A percentile compares a stretch with the other conserved stretches of the same genome.
phyloP scores from a whole-genome alignment of 2,329 filamentous ascomycete genomes.

The Orbilia javanica region DNA sequence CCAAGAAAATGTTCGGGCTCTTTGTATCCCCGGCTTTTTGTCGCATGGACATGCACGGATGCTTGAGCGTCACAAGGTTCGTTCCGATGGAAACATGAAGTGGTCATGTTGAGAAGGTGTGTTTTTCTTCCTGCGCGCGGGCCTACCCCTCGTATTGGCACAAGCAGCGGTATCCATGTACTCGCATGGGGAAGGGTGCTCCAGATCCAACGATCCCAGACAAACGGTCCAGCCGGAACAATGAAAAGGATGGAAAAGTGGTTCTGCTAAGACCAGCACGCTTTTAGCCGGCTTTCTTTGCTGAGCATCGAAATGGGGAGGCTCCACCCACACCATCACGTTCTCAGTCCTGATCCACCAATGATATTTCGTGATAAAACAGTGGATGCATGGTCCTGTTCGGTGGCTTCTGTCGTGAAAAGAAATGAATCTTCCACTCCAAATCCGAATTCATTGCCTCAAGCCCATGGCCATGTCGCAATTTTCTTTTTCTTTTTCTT shows the following conservation, averaged over 20 bases:
- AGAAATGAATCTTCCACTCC: slow-evolving; percentile 45
- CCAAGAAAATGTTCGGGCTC: slow-evolving; percentile 18
- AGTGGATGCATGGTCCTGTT: slow-evolving; percentile 15
- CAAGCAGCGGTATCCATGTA: slow-evolving; percentile 55
- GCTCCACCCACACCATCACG: slow-evolving; percentile 34
- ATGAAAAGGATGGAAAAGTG: slow-evolving; percentile 33
- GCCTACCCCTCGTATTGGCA: slow-evolving; percentile 43
- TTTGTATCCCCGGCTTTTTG: slow-evolving; percentile 20
- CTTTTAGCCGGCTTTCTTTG: slow-evolving; percentile 54
- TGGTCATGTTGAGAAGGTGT: slow-evolving; percentile 30
- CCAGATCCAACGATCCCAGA: slow-evolving; percentile 50
- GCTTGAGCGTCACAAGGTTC: slow-evolving; percentile 57
- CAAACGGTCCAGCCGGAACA: slow-evolving; percentile 51
- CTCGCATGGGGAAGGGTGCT: slow-evolving; percentile 31
- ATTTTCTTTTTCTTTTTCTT: slow-evolving; percentile 46
- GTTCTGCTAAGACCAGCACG: slow-evolving; percentile 51
- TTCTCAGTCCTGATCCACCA: slow-evolving; percentile 42
- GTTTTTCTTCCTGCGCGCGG: slow-evolving; percentile 19
- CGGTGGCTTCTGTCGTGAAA: slow-evolving; percentile 24
- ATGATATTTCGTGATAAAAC: slow-evolving; percentile 39
- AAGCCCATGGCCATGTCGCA: slow-evolving; percentile 37
- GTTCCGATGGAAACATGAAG: slow-evolving; percentile 14
- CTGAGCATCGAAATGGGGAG: slow-evolving; percentile 36
- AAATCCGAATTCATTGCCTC: slow-evolving; percentile 29
- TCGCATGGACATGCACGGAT: slow-evolving; percentile 58